Percentiles rank a stretch among this genome's conserved stretches.
Conservation (phyloP, 1,139 yeast genomes). For the Lodderomyces theae region DNA sequence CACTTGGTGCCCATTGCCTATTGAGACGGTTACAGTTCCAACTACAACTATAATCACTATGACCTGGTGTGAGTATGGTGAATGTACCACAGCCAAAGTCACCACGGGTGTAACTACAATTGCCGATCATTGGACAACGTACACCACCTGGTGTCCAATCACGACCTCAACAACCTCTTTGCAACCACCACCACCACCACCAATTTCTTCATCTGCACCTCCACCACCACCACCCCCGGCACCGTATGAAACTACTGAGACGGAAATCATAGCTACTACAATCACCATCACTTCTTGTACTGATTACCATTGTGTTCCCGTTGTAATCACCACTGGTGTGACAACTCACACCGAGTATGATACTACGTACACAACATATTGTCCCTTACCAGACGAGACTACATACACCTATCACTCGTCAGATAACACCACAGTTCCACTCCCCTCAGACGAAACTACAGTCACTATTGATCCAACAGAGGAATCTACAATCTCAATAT, state of each 20-base stretch:
- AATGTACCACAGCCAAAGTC: neutral
- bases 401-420: neutral
- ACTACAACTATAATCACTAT: neutral
- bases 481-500: slow-evolving; percentile 37
- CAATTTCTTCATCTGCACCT: neutral
- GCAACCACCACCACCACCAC: slow-evolving; percentile 1
- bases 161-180: neutral
- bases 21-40: slow-evolving; percentile 1
- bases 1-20: slow-evolving; percentile 31
- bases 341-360: slow-evolving; percentile 26
- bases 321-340: slow-evolving; percentile 27
- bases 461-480: slow-evolving; percentile 8
- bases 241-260: neutral
- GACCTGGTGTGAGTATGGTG: neutral
- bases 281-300: slow-evolving; percentile 23
- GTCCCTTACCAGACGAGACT: slow-evolving; percentile 22
- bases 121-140: slow-evolving; percentile 21
- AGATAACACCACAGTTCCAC: neutral
- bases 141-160: slow-evolving; percentile 35
- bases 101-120: slow-evolving; percentile 3
- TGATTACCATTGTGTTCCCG: slow-evolving; percentile 24
- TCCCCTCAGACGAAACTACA: slow-evolving; percentile 1
- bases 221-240: neutral
- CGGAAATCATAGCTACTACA: neutral
- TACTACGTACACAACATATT: slow-evolving; percentile 33